Evolutionary conservation across 345 rosid species (phyloP), one percentile per base, ranked within the genome.

Genomic region (Acer campestre): DNA sequence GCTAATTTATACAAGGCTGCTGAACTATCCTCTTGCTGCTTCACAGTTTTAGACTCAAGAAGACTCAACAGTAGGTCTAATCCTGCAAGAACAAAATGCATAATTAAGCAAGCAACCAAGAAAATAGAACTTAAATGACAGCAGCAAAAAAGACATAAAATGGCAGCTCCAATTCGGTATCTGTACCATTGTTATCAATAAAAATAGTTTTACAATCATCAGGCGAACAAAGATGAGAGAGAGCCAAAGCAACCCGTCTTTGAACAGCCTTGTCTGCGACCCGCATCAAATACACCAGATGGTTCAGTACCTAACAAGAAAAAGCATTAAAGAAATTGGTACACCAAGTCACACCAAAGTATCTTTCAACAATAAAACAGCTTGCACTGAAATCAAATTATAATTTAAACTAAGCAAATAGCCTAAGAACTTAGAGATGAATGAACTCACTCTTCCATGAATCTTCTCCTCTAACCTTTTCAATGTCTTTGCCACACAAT

Each of bases 191-290:
- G 73, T 84, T 88, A 71, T 92, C 89, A 58, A 89, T 80, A 81
- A 92, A 90, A 82, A 90, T 81, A 44, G 74, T 59, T 83, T 84
- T 85, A 72, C 86, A 87, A 77, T 88, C 88, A 71, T 81, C 80
- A 55, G 90, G 89, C 25, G 88, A 80, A 84, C 93, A 90, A n/a
- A 90, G 88, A 82, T 90, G 87, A 81, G 97, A 90, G 74, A 92
- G 90, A 74, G 95, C 79, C 84, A 89, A 77, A 83, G 90, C 89
- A 81, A 92, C 79, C 78, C 81, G 84, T 76, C 75, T 90, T 80
- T 90, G 90, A 70, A 87, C 77, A 69, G 80, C 56, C 78, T 80
- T 87, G 63, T 88, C 90, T 0, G 85, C 79, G 59, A 70, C 81
- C 61, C 85, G 84, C 95, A 90, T 86, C 76, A 87, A 56, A 81